phyloP scores from a whole-genome alignment of 768 basidiomycete species.

The Boletus eberwhitei region DNA sequence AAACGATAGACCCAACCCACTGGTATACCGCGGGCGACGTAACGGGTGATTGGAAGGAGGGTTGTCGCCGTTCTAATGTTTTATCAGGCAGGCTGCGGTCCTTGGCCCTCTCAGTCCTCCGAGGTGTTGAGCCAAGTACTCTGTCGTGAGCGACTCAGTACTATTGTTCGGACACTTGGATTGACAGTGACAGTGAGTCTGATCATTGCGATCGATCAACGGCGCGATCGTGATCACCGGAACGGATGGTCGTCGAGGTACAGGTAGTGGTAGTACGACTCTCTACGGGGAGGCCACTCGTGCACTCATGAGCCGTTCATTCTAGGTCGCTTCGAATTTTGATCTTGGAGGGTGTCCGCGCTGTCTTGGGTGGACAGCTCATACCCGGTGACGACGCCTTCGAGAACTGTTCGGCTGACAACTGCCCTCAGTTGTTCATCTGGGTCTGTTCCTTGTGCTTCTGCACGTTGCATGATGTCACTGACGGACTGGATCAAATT shows the following conservation, averaged over 20 bases:
- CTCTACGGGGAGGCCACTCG: not conserved
- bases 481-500: constrained; percentile 63
- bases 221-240: constrained; percentile 34
- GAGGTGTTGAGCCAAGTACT: constrained; percentile 2
- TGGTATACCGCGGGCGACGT: constrained; percentile 9
- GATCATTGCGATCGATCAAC: constrained; percentile 32
- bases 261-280: constrained; percentile 1
- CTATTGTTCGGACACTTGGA: constrained; percentile 1
- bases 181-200: constrained; percentile 24
- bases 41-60: constrained; percentile 1
- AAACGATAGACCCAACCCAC: constrained; percentile 18
- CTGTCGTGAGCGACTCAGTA: not conserved
- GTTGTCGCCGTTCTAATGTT: constrained; percentile 17
- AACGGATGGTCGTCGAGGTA: constrained; percentile 23
- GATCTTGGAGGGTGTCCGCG: constrained; percentile 8
- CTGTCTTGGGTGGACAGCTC: constrained; percentile 37
- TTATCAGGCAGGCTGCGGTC: constrained; percentile 23
- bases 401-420: constrained; percentile 61
- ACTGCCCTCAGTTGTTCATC: constrained; percentile 61
- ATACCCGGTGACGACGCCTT: constrained; percentile 63
- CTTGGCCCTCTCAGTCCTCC: constrained; percentile 18
- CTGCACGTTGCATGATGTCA: constrained; percentile 61
- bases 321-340: constrained; percentile 24
- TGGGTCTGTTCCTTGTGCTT: constrained; percentile 57
- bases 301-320: constrained; percentile 17